Conservation (phyloP, 495 filamentous ascomycete genomes). For the Hypoxylon trugodes region DNA sequence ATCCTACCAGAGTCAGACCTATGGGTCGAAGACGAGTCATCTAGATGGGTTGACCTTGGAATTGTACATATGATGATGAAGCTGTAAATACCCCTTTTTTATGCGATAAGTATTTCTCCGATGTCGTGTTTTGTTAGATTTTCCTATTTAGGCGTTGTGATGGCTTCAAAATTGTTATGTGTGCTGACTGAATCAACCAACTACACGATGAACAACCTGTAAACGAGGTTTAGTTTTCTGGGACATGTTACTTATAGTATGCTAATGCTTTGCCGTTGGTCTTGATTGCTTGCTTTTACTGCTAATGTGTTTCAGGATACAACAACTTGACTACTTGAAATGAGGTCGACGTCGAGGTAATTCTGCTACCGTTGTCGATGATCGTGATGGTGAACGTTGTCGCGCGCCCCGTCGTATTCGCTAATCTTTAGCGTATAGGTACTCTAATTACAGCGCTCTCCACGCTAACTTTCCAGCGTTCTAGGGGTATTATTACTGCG, state of each 20-base stretch:
- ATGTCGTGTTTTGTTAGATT: background rate
- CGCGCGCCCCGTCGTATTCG: background rate
- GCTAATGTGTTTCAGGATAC: background rate
- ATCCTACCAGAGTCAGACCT: constrained; percentile 45
- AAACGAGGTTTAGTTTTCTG: background rate
- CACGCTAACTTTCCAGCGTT: background rate
- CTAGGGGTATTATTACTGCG: background rate
- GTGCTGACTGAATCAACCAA: constrained; percentile 19
- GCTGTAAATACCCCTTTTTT: constrained; percentile 42
- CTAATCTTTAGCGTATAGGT: background rate
- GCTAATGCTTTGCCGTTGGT: background rate
- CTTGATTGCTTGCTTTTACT: background rate
- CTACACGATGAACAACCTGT: background rate
- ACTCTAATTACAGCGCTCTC: background rate
- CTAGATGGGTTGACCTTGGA: constrained; percentile 16
- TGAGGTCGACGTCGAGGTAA: background rate
- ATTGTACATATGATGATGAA: constrained; percentile 43
- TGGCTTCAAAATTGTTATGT: constrained; percentile 13
- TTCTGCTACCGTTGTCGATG: background rate
- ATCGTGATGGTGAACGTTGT: background rate
- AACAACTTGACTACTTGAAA: background rate
- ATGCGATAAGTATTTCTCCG: constrained; percentile 31
- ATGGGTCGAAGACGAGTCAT: constrained; percentile 46
- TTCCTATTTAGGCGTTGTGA: constrained; percentile 22
- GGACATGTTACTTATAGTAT: background rate